phyloP scores from a whole-genome alignment of 2,329 filamentous ascomycete species.

The Cladosporium sp. region DNA sequence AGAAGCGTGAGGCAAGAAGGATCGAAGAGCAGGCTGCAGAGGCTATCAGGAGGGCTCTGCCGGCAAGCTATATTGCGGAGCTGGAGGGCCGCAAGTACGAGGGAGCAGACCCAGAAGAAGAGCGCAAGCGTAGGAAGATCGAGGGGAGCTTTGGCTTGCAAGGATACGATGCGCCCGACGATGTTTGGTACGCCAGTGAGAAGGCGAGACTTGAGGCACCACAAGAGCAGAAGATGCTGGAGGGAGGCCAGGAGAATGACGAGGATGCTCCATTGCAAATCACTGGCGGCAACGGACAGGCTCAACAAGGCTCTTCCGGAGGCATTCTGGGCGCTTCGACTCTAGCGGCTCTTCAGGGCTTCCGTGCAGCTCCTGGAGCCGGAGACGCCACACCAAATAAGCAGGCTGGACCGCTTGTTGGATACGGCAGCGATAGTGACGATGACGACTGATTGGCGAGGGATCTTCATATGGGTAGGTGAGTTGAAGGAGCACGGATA shows the following conservation, averaged over 20 bases:
- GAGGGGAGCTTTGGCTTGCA: constrained; percentile 83
- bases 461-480: no score
- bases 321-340: constrained; percentile 80
- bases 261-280: constrained; percentile 16
- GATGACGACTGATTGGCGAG: constrained; percentile 40
- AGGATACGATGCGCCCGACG: constrained; percentile 89
- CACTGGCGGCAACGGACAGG: constrained; percentile 17
- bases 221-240: constrained; percentile 53
- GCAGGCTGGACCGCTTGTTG: constrained; percentile 67
- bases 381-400: constrained; percentile 47
- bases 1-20: constrained; percentile 79
- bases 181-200: constrained; percentile 84
- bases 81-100: constrained; percentile 66
- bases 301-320: constrained; percentile 32
- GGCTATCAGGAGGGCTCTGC: constrained; percentile 79
- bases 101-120: constrained; percentile 59
- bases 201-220: constrained; percentile 61
- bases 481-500: no score
- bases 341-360: constrained; percentile 66
- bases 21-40: constrained; percentile 97
- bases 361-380: constrained; percentile 35
- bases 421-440: constrained; percentile 86
- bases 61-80: constrained; percentile 85
- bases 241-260: constrained; percentile 39
- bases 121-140: constrained; percentile 79